phyloP scores from a whole-genome alignment of 208 protist genomes.

The Dictyostelium gargantuum region DNA sequence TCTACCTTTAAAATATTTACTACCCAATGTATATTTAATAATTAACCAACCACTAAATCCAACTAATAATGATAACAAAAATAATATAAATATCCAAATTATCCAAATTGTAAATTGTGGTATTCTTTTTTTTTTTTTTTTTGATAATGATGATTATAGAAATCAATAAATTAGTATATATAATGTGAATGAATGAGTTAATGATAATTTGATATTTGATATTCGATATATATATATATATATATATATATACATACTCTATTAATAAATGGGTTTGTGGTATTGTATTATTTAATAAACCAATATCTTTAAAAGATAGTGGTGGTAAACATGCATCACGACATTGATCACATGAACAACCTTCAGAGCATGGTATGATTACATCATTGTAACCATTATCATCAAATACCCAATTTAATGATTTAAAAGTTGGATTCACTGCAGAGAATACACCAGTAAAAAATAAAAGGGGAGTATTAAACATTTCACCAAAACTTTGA shows the following conservation, averaged over 20 bases:
- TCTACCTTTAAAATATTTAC: not conserved
- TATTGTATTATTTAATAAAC: not conserved
- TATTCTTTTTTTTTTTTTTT: too few species aligned
- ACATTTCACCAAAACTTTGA: not conserved
- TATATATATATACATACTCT: not conserved
- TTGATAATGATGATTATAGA: too few species aligned
- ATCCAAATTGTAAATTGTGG: constrained; percentile 17
- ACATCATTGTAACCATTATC: not conserved
- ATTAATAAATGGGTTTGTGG: not conserved
- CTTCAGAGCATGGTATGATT: not conserved
- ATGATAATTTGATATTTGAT: not conserved
- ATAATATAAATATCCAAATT: not conserved
- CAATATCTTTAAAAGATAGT: not conserved
- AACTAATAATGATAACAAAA: not conserved
- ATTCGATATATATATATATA: not conserved
- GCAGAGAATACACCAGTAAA: not conserved
- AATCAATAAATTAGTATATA: too few species aligned
- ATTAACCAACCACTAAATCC: not conserved
- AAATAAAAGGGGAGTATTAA: not conserved
- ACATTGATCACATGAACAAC: constrained; percentile 16
- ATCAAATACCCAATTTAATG: not conserved
- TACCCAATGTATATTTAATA: not conserved
- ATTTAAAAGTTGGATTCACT: not conserved
- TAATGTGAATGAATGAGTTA: too few species aligned
- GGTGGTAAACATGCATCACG: not conserved